Evolutionary conservation across 352 stramenopile species (phyloP).

Genomic region (Phytopythium sindhum): DNA sequence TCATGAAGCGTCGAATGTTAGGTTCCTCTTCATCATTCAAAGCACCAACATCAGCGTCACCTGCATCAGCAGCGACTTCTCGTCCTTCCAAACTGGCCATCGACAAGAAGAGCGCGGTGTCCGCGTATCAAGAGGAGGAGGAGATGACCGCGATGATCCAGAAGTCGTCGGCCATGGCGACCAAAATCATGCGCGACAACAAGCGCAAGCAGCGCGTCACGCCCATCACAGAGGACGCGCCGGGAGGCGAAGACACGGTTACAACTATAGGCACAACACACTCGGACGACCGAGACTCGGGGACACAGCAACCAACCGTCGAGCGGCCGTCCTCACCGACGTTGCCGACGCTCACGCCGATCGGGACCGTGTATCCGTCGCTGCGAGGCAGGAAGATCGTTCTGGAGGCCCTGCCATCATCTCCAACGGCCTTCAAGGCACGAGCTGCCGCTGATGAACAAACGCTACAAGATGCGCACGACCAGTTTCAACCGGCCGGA

Average conservation of each 20-base stretch:
- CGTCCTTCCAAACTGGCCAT: background rate
- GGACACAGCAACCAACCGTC: no score
- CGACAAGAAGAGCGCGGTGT: background rate
- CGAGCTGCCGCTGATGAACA: background rate
- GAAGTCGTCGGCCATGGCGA: constrained; percentile 27
- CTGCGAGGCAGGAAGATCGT: constrained; percentile 7
- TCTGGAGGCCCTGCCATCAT: constrained; percentile 3
- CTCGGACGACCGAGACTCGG: background rate
- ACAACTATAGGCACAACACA: background rate
- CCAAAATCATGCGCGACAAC: constrained; percentile 14
- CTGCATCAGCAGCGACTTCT: background rate
- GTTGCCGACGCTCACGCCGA: background rate
- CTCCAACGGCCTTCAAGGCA: background rate
- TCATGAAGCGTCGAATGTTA: constrained; percentile 28
- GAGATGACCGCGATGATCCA: constrained; percentile 23
- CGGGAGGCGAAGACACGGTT: background rate
- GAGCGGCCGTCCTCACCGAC: background rate
- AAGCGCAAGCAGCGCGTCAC: constrained; percentile 7
- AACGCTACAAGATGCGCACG: background rate
- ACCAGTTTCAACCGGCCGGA: background rate
- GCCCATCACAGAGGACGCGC: background rate
- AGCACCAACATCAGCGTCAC: constrained; percentile 8
- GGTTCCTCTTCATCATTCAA: background rate
- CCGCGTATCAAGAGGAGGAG: constrained; percentile 22
- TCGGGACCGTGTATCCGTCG: background rate